Evolutionary conservation across 2,329 filamentous ascomycete species (phyloP), one percentile per base, ranked within the genome.

Genomic region (Sclerotinia nivalis): DNA sequence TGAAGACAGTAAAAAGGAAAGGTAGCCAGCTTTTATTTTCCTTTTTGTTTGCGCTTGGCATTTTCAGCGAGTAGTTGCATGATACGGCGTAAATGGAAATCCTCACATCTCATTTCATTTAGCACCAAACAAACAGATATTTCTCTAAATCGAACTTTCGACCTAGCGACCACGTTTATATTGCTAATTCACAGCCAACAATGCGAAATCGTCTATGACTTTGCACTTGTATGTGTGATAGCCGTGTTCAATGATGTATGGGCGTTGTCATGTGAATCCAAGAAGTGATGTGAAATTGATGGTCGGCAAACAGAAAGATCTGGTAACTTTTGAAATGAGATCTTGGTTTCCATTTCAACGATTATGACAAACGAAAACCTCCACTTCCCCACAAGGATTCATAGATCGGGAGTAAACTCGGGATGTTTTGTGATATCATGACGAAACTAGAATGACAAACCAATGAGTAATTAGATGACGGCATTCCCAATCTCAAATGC

Each of bases 341-440:
- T 52, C 60, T 50, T 37, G 45, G 45, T 20, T 50, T 64, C 31
- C 43, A n/a, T 62, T 50, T 13, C 60, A 25, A 52, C 22, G 4
- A 4, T 28, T 5, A 64, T 64, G 60, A 64, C 60, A 64, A 50
- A 64, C 45, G 13, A 18, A 64, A 52, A 64, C n/a, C 56, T 43
- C 31, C 60, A 64, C 45, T 40, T 20, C 47, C 61, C 25, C 47
- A 28, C 20, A 20, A 40, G 45, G 12, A n/a, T 7, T 49, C 7
- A 62, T 15, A 50, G 47, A 12, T 52, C 47, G n/a, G 61, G 61
- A 64, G 60, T 47, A 64, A 64, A 40, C 31, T 64, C 61, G 61
- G 61, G 2, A 64, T 64, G 15, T 64, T 64, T 50, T 13, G 34
- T 34, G 28, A 40, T 64, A 52, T 64, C 22, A 50, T 25, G 31